phyloP scores from a whole-genome alignment of 495 filamentous ascomycete genomes.

The Articulospora tetracladia region DNA sequence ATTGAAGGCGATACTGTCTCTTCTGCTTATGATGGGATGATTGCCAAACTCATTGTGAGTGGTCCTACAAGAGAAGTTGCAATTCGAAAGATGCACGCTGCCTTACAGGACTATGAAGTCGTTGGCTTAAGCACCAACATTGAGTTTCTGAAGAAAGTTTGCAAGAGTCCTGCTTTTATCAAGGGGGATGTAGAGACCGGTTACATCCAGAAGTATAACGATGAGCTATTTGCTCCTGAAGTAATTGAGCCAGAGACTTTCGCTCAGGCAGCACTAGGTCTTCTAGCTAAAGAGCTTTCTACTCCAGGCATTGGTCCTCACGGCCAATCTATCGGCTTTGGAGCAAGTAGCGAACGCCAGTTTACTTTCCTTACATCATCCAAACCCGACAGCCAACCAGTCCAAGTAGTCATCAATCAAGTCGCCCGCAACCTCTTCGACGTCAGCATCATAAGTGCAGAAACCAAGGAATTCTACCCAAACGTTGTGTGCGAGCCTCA shows the following conservation, averaged over 20 bases:
- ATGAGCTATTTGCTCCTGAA: slow-evolving; percentile 62
- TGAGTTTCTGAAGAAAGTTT: slow-evolving; percentile 88
- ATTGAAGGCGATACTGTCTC: slow-evolving; percentile 87
- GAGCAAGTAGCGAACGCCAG: slow-evolving; percentile 36
- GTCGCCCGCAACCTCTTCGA: slow-evolving; percentile 58
- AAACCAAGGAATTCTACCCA: slow-evolving; percentile 33
- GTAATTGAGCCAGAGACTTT: slow-evolving; percentile 60
- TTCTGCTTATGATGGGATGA: slow-evolving; percentile 98
- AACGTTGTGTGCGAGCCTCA: slow-evolving; percentile 39
- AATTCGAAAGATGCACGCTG: slow-evolving; percentile 75
- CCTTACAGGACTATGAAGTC: slow-evolving; percentile 86
- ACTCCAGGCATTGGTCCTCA: slow-evolving; percentile 17
- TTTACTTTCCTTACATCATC: slow-evolving; percentile 47
- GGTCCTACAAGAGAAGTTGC: slow-evolving; percentile 75
- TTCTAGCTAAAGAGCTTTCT: slow-evolving; percentile 43
- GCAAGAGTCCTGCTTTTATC: slow-evolving; percentile 75
- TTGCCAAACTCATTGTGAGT: slow-evolving; percentile 94
- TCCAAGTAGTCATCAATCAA: slow-evolving; percentile 62
- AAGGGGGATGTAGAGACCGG: slow-evolving; percentile 91
- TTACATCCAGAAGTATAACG: slow-evolving; percentile 84
- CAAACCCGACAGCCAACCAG: slow-evolving; percentile 35
- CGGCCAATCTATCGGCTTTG: slow-evolving; percentile 52
- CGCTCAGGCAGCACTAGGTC: slow-evolving; percentile 77
- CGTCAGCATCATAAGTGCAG: slow-evolving; percentile 52
- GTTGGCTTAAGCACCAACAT: slow-evolving; percentile 94